A percentile compares a stretch with the other conserved stretches of the same genome.
These are phyloP conservation scores for Phialophora macrospora DNA, from an alignment of 2,329 filamentous ascomycete species.

Conservation along the genomic window DNA sequence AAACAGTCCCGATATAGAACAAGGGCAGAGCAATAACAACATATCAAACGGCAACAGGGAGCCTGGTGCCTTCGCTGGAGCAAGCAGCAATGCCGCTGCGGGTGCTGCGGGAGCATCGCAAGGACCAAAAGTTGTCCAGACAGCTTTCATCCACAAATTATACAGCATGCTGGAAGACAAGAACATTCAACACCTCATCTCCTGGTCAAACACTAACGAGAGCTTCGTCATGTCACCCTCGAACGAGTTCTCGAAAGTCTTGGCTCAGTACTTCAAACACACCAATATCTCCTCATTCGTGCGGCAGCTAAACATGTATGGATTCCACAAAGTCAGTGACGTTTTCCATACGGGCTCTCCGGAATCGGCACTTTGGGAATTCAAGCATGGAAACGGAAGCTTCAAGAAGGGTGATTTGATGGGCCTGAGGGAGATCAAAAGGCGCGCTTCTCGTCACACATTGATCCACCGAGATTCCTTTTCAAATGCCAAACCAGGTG, in stretches of 20 bases:
- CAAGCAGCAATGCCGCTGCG: slow-evolving; percentile 29
- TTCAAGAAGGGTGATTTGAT: slow-evolving; percentile 95
- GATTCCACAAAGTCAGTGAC: slow-evolving; percentile 99
- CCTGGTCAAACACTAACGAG: slow-evolving; percentile 90
- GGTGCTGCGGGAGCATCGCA: slow-evolving; percentile 65
- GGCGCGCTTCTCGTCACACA: slow-evolving; percentile 88
- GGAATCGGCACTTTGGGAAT: slow-evolving; percentile 95
- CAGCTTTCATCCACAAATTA: slow-evolving; percentile 97
- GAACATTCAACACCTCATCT: slow-evolving; percentile 91
- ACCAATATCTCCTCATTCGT: slow-evolving; percentile 99
- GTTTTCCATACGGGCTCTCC: slow-evolving; percentile 95
- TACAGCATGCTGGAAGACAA: slow-evolving; percentile 99
- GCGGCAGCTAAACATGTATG: slow-evolving; percentile 98
- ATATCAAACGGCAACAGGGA: slow-evolving; percentile 43
- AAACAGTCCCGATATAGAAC: slow-evolving; percentile 55
- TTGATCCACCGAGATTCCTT: slow-evolving; percentile 92
- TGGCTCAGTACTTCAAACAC: slow-evolving; percentile 99
- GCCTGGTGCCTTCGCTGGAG: slow-evolving; percentile 28
- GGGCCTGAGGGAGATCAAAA: slow-evolving; percentile 91
- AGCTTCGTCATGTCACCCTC: slow-evolving; percentile 99
- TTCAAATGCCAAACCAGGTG: slow-evolving; percentile 73
- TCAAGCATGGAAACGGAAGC: slow-evolving; percentile 95
- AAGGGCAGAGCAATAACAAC: slow-evolving; percentile 38
- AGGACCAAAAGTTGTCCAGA: slow-evolving; percentile 97
- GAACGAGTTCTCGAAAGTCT: slow-evolving; percentile 94